Percentiles rank a stretch among this genome's conserved stretches.
Conservation (phyloP, 2,329 filamentous ascomycete species). For the Dendrostoma leiphaemia region DNA sequence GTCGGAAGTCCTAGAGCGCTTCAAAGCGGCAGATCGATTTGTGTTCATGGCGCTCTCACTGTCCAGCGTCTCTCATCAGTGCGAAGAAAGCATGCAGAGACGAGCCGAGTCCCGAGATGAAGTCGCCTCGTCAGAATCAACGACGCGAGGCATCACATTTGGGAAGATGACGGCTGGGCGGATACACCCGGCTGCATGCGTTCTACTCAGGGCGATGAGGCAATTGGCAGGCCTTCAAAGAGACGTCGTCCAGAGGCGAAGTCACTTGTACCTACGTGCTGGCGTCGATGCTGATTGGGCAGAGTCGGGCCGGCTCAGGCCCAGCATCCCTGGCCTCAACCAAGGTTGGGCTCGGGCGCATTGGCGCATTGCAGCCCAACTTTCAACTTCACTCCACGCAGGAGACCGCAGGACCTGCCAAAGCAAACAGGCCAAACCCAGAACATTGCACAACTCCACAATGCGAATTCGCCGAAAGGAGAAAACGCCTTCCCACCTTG, state of each 20-base stretch:
- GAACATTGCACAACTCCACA: no score
- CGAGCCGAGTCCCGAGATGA: neutral
- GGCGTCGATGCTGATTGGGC: neutral
- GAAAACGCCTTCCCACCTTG: neutral
- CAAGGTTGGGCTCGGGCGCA: neutral
- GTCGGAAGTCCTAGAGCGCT: neutral
- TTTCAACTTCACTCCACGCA: neutral
- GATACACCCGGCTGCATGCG: neutral
- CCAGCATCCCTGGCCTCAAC: slow-evolving; percentile 1
- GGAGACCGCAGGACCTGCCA: no score
- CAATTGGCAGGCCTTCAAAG: neutral
- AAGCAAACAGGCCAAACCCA: neutral
- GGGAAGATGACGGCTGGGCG: neutral
- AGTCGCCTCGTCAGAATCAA: neutral
- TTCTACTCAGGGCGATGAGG: neutral
- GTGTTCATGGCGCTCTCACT: neutral
- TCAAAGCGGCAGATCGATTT: neutral
- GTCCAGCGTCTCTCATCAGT: neutral
- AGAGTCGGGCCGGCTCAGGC: neutral
- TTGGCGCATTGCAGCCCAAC: slow-evolving; percentile 5
- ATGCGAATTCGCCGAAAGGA: neutral
- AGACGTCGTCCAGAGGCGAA: neutral
- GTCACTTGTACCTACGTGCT: neutral
- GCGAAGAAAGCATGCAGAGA: neutral
- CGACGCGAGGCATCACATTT: neutral